Conservation (phyloP, 768 basidiomycete genomes). For the Dentipellis fragilis region DNA sequence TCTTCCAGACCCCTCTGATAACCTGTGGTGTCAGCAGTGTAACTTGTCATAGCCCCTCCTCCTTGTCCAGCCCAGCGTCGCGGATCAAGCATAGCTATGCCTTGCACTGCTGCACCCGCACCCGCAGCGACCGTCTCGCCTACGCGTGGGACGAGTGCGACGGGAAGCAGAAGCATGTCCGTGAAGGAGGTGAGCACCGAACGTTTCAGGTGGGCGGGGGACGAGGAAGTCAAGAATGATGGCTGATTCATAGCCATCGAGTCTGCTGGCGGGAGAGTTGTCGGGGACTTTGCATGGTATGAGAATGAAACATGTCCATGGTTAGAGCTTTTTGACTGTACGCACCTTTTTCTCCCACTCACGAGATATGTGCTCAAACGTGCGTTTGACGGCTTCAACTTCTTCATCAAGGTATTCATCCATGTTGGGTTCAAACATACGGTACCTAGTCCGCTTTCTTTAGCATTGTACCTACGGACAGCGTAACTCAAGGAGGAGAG, state of each 20-base stretch:
- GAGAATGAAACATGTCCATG: neutral
- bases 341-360: slow-evolving; percentile 72
- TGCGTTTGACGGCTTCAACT: slow-evolving; percentile 66
- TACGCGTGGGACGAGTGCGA: slow-evolving; percentile 89
- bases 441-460: slow-evolving; percentile 42
- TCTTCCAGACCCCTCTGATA: slow-evolving; percentile 8
- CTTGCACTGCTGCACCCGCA: slow-evolving; percentile 70
- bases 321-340: neutral
- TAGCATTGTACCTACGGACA: neutral
- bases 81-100: slow-evolving; percentile 85
- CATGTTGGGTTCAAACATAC: slow-evolving; percentile 95
- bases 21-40: slow-evolving; percentile 3
- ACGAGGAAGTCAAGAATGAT: slow-evolving; percentile 9
- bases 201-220: slow-evolving; percentile 86
- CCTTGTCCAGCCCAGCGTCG: slow-evolving; percentile 63
- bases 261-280: neutral
- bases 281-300: neutral
- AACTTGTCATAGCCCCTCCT: slow-evolving; percentile 2
- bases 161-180: slow-evolving; percentile 80
- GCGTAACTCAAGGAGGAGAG: slow-evolving; percentile 3
- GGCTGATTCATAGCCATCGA: slow-evolving; percentile 2
- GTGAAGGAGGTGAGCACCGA: slow-evolving; percentile 91
- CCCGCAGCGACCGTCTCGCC: slow-evolving; percentile 54
- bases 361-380: slow-evolving; percentile 65
- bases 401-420: slow-evolving; percentile 97